Conservation (phyloP, 2,329 filamentous ascomycete genomes). For the Didymella glomerata region DNA sequence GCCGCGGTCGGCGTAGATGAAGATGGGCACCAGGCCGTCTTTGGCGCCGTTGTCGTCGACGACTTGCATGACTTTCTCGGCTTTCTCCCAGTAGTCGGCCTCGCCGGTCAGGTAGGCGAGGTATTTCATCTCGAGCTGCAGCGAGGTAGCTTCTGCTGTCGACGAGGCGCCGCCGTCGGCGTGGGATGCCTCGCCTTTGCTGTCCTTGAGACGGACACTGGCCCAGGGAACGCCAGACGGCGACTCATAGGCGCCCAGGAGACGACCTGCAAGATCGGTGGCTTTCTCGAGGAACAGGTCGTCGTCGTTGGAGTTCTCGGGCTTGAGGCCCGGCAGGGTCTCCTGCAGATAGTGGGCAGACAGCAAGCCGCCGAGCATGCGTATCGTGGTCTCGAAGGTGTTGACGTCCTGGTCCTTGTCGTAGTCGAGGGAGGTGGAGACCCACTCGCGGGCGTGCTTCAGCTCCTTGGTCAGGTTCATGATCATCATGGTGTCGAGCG, state of each 20-base stretch:
- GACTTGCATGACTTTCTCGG: conserved; percentile 89
- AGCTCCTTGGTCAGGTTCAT: conserved; percentile 95
- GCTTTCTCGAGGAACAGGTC: conserved; percentile 97
- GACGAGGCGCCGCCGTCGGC: conserved; percentile 87
- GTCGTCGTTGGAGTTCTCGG: conserved; percentile 76
- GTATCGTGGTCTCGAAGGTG: conserved; percentile 97
- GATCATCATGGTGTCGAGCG: conserved; percentile 94
- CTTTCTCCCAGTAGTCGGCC: conserved; percentile 88
- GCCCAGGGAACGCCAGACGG: conserved; percentile 87
- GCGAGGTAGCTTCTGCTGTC: conserved; percentile 88
- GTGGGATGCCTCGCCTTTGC: conserved; percentile 80
- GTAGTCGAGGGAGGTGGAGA: conserved; percentile 80
- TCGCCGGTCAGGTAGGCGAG: conserved; percentile 94
- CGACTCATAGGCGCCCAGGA: conserved; percentile 88
- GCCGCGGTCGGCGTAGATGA: conserved; percentile 80
- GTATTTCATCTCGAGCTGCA: conserved; percentile 98
- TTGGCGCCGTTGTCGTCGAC: conserved; percentile 81
- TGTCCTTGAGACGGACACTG: conserved; percentile 84
- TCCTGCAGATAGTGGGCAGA: conserved; percentile 96
- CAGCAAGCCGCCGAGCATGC: conserved; percentile 92
- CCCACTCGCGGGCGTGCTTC: conserved; percentile 86
- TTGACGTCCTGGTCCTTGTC: conserved; percentile 95
- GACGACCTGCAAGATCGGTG: conserved; percentile 85
- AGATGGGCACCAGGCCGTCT: conserved; percentile 91
- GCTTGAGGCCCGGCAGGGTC: conserved; percentile 79